Conservation (phyloP, 148 eudicot species). For the Chenopodium album region DNA sequence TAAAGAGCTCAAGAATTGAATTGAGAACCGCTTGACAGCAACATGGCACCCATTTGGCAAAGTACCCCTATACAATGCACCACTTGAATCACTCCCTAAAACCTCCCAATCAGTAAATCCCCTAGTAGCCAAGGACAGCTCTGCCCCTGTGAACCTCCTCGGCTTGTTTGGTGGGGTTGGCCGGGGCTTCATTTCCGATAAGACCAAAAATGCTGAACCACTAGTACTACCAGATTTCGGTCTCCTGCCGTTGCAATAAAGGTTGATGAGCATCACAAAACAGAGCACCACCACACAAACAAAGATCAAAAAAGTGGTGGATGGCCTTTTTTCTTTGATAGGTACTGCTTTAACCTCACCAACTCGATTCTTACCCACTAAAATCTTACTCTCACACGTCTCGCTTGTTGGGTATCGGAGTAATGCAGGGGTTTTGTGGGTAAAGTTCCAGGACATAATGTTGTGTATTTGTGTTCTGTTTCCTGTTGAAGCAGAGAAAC, state of each 20-base stretch:
- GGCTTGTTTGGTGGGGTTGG: conserved; percentile 69
- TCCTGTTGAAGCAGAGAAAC: conserved; percentile 90
- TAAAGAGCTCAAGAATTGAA: conserved; percentile 34
- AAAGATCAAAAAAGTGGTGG: conserved; percentile 51
- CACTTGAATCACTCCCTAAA: conserved; percentile 50
- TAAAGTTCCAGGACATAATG: conserved; percentile 75
- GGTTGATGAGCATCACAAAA: conserved; percentile 34
- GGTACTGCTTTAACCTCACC: background rate
- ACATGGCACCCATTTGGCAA: conserved; percentile 54
- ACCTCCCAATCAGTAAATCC: conserved; percentile 58
- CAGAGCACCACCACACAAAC: conserved; percentile 52
- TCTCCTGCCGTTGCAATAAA: conserved; percentile 45
- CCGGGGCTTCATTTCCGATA: conserved; percentile 42
- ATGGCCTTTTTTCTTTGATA: conserved; percentile 28
- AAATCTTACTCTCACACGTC: conserved; percentile 54
- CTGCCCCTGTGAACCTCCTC: conserved; percentile 49
- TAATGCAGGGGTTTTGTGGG: conserved; percentile 48
- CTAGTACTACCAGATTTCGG: background rate
- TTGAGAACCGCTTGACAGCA: conserved; percentile 62
- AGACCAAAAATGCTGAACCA: conserved; percentile 15
- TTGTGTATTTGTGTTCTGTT: conserved; percentile 62
- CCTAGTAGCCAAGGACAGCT: conserved; percentile 53
- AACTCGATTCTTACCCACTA: conserved; percentile 21
- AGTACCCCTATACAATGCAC: conserved; percentile 53
- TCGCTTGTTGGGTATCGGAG: conserved; percentile 50